These are phyloP conservation scores for Pseudogymnoascus verrucosus DNA, from an alignment of 2,329 filamentous ascomycete species.

Conservation along the genomic window DNA sequence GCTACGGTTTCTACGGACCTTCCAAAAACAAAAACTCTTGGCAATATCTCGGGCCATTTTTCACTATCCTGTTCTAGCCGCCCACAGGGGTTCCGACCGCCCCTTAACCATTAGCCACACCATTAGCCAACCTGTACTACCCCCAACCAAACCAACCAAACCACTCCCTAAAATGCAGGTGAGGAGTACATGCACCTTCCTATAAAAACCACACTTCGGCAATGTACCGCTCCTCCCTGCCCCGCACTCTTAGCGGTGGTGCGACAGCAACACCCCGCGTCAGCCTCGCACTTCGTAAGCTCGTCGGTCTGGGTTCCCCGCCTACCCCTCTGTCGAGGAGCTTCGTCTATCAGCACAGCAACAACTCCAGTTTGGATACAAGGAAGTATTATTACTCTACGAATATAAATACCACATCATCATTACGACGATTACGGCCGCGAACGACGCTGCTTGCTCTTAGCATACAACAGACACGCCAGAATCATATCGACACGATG, in stretches of 20 bases:
- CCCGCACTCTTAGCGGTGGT: background rate
- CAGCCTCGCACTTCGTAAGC: constrained; percentile 4
- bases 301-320: background rate
- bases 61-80: background rate
- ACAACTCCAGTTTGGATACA: background rate
- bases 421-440: background rate
- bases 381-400: background rate
- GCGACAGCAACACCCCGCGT: background rate
- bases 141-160: background rate
- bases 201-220: background rate
- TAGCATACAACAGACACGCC: background rate
- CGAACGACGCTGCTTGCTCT: background rate
- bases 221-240: constrained; percentile 1
- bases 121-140: background rate
- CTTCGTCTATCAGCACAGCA: background rate
- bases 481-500: constrained; percentile 32
- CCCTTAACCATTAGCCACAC: too few species aligned
- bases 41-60: background rate
- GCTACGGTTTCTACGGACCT: background rate
- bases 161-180: constrained; percentile 1
- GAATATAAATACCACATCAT: background rate
- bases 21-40: background rate
- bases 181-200: background rate
- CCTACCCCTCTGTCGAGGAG: background rate
- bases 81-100: background rate